Conservation (phyloP, 106 monocot species). For the Dioscorea zingiberensis region DNA sequence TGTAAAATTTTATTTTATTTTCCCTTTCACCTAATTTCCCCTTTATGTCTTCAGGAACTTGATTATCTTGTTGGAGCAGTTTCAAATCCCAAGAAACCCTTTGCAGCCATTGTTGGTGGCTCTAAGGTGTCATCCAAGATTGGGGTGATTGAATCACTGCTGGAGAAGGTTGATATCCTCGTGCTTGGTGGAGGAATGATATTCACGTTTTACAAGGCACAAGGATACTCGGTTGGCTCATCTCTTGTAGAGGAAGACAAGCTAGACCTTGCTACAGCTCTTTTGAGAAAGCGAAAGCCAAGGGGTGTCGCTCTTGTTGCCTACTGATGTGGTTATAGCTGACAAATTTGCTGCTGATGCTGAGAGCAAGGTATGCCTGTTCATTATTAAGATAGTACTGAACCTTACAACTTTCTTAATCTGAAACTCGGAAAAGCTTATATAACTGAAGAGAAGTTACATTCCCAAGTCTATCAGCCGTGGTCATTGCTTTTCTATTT, state of each 20-base stretch:
- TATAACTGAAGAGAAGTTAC: too few species aligned
- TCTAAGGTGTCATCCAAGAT: constrained; percentile 69
- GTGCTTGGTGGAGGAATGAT: constrained; percentile 73
- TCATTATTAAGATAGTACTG: too few species aligned
- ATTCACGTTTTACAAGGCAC: constrained; percentile 74
- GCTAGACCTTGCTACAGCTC: constrained; percentile 52
- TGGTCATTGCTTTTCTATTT: too few species aligned
- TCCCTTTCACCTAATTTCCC: background rate
- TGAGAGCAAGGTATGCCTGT: constrained; percentile 41
- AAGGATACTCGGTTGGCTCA: constrained; percentile 52
- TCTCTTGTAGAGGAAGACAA: constrained; percentile 69
- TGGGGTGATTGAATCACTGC: constrained; percentile 59
- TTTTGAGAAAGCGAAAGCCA: constrained; percentile 59
- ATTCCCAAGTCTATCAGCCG: too few species aligned
- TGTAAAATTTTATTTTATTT: too few species aligned
- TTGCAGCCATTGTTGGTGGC: constrained; percentile 76
- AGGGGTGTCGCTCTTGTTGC: constrained; percentile 52
- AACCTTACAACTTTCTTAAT: too few species aligned
- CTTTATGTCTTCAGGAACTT: constrained; percentile 35
- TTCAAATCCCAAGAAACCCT: constrained; percentile 56
- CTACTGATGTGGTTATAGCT: constrained; percentile 53
- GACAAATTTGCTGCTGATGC: constrained; percentile 78
- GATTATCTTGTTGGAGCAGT: constrained; percentile 71
- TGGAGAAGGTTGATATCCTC: constrained; percentile 61
- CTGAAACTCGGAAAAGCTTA: too few species aligned